These are phyloP conservation scores for Fragaria ananassa DNA, from an alignment of 306 rosid species.

Conservation along the genomic window DNA sequence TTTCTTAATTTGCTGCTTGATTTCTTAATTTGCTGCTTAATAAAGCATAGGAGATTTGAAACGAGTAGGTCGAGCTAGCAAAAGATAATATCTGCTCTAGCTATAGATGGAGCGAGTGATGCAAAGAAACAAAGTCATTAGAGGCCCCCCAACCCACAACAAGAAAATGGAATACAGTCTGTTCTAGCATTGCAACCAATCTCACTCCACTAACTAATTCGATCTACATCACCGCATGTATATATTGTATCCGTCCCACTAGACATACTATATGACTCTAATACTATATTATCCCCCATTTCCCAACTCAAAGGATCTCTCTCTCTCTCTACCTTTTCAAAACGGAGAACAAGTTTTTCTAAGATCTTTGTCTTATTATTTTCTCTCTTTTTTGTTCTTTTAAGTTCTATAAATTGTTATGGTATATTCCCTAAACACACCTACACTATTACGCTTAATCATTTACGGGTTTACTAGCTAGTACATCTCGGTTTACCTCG, in stretches of 20 bases:
- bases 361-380: background rate
- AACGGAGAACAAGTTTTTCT: background rate
- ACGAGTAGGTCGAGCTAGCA: background rate
- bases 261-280: background rate
- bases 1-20: background rate
- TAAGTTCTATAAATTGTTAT: too few relatives aligned
- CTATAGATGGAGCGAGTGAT: background rate
- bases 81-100: background rate
- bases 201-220: conserved; percentile 19
- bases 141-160: conserved; percentile 19
- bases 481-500: too few relatives aligned
- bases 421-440: background rate
- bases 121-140: background rate
- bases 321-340: background rate
- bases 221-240: conserved; percentile 11
- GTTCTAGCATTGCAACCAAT: conserved; percentile 19
- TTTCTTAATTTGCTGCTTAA: background rate
- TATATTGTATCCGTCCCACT: conserved; percentile 21
- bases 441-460: too few relatives aligned
- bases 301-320: background rate
- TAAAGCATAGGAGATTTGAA: background rate
- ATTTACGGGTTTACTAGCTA: too few relatives aligned
- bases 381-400: background rate
- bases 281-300: conserved; percentile 11
- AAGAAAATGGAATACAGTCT: conserved; percentile 56